phyloP scores from a whole-genome alignment of 768 basidiomycete genomes.

The Punctularia strigosozonata region DNA sequence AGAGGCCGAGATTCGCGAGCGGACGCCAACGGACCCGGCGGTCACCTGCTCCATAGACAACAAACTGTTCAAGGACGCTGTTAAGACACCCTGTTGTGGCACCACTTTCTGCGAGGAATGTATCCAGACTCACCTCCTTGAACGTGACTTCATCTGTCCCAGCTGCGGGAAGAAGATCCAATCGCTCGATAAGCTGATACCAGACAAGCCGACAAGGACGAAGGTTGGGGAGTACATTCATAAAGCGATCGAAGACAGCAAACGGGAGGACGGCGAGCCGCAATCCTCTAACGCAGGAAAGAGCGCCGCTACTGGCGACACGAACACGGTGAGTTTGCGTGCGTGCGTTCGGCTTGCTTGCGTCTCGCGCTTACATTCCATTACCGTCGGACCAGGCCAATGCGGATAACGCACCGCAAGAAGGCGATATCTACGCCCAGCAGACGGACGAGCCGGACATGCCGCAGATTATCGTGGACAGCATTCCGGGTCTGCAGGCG shows the following conservation, averaged over 20 bases:
- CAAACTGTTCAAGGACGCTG: constrained; percentile 87
- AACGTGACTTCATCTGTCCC: constrained; percentile 92
- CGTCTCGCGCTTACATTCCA: neutral
- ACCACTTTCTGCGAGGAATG: constrained; percentile 94
- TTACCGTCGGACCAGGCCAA: neutral
- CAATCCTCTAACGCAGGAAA: too few species aligned
- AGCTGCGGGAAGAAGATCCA: constrained; percentile 81
- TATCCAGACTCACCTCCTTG: constrained; percentile 86
- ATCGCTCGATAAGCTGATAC: constrained; percentile 75
- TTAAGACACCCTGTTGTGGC: constrained; percentile 91
- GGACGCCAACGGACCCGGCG: constrained; percentile 63
- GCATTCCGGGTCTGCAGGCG: constrained; percentile 74
- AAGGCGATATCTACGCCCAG: constrained; percentile 64
- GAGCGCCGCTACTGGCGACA: too few species aligned
- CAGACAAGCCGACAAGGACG: constrained; percentile 71
- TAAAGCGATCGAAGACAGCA: constrained; percentile 66
- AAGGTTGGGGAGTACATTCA: constrained; percentile 78
- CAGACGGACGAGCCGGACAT: constrained; percentile 64
- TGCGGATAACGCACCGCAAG: constrained; percentile 5
- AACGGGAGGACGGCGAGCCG: too few species aligned
- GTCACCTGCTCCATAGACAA: constrained; percentile 87
- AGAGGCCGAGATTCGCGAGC: constrained; percentile 82
- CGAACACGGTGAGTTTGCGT: too few species aligned
- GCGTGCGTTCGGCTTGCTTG: neutral
- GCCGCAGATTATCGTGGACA: constrained; percentile 60